Conservation (phyloP, 1,139 yeast genomes). For the Candida glucosophila region DNA sequence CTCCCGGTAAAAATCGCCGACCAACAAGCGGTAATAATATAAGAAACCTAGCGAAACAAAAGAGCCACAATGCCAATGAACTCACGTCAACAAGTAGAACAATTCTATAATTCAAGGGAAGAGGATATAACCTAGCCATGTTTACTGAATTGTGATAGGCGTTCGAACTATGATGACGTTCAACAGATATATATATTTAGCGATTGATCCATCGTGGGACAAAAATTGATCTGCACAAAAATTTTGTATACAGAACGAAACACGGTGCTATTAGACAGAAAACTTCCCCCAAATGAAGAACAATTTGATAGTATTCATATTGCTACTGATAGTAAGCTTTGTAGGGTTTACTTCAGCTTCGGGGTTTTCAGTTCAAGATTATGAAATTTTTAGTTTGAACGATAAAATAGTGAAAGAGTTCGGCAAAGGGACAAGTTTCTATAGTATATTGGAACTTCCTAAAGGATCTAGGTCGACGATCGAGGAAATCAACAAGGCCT, state of each 20-base stretch:
- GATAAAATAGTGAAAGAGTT: slow-evolving; percentile 58
- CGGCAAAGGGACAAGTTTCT: slow-evolving; percentile 58
- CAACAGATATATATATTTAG: no score
- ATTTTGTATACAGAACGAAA: no score
- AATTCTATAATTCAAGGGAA: slow-evolving; percentile 21
- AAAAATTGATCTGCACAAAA: no score
- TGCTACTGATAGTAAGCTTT: neutral
- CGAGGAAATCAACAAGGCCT: slow-evolving; percentile 66
- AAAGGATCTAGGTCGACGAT: slow-evolving; percentile 45
- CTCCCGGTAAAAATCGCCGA: slow-evolving; percentile 54
- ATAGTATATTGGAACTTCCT: slow-evolving; percentile 52
- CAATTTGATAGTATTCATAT: no score
- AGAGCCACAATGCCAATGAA: slow-evolving; percentile 41
- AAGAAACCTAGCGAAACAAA: slow-evolving; percentile 42
- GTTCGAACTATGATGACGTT: no score
- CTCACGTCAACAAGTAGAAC: slow-evolving; percentile 28
- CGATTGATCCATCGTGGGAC: no score
- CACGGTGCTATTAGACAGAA: no score
- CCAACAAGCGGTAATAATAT: slow-evolving; percentile 57
- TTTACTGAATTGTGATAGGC: no score
- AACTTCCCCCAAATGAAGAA: no score
- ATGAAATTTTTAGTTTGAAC: slow-evolving; percentile 72
- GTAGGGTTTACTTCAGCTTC: slow-evolving; percentile 15
- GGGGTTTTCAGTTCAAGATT: slow-evolving; percentile 48
- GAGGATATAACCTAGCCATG: slow-evolving; percentile 28